Evolutionary conservation across 768 basidiomycete genomes (phyloP), one percentile per base, ranked within the genome.

Genomic region (Xerocomellus dryophilus): DNA sequence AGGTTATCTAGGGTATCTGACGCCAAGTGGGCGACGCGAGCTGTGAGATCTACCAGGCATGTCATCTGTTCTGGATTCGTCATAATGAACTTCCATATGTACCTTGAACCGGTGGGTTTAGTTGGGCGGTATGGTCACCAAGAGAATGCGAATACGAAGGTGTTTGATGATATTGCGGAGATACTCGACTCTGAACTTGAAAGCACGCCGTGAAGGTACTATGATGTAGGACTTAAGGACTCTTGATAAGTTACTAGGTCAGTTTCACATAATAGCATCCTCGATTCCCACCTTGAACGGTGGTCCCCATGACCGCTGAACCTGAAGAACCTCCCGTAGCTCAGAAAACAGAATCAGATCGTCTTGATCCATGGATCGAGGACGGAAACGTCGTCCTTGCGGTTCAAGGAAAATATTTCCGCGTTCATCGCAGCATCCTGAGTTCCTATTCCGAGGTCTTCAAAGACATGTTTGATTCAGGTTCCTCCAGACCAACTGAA

Each of bases 361-460:
- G 32, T 5, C 43, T 54, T 2, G 54, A 56, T 18, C 54, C 54
- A 11, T 54, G 54, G 54, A 27, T 34, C 27, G 36, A 48, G 4
- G 54, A 56, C 7, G 54, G 52, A 3, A 56, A 55, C 52, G 23
- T 46, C 14, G 32, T 56, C 32, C 54, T 55, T 23, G 31, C 43
- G 8, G 43, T 35, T 7, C 23, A 56, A 21, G 52, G 25, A 9
- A 56, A 56, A 29, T 20, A 32, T 5, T 56, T 54, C 35, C 54
- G 54, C 18, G 31, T 55, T 4, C 54, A 55, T 25, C 51, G 52
- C 20, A 54, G 43, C 43, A 29, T 21, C 39, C 32, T 53, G 20
- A 27, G 39, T 9, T 41, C 39, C 36, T 52, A 53, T 21, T 53
- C 52, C n/a, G 36, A 39, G 12, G 34, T 54, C 25, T 54, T 54